Conservation (phyloP, 1,284 basidiomycete genomes). For the Ustilago trichophora region DNA sequence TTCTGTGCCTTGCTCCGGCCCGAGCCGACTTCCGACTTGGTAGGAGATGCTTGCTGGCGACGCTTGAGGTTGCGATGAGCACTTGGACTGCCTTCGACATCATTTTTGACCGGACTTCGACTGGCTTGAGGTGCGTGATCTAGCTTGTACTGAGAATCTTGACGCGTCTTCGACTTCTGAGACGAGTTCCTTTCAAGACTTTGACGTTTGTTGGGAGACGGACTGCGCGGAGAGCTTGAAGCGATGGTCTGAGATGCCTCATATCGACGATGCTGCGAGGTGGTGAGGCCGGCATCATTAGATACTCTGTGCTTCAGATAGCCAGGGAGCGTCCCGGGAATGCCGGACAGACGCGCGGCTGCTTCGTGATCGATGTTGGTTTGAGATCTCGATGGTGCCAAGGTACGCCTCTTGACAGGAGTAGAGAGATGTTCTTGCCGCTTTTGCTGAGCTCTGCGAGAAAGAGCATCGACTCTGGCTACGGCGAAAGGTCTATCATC, state of each 20-base stretch:
- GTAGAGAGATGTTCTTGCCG: slow-evolving; percentile 13
- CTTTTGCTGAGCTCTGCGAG: slow-evolving; percentile 21
- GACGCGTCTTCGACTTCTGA: slow-evolving; percentile 6
- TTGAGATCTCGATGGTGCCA: slow-evolving; percentile 3
- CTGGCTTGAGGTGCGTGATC: too few relatives aligned
- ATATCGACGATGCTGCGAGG: not conserved
- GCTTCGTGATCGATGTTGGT: slow-evolving; percentile 21
- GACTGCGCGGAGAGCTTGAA: slow-evolving; percentile 2
- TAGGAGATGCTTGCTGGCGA: slow-evolving; percentile 11
- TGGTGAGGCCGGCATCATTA: not conserved
- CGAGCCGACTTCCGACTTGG: slow-evolving; percentile 1
- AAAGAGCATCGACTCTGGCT: slow-evolving; percentile 42
- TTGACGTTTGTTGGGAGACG: slow-evolving; percentile 13
- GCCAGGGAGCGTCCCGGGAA: slow-evolving; percentile 36
- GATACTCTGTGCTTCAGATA: slow-evolving; percentile 21
- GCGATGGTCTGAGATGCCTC: not conserved
- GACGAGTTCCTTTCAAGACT: slow-evolving; percentile 2
- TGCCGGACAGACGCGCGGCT: slow-evolving; percentile 32
- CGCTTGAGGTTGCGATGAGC: slow-evolving; percentile 11
- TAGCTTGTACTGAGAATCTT: too few relatives aligned
- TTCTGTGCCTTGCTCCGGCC: slow-evolving; percentile 6
- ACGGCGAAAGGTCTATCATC: slow-evolving; percentile 47
- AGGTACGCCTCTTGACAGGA: slow-evolving; percentile 16
- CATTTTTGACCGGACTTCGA: not conserved
- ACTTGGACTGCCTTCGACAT: not conserved